phyloP scores from a whole-genome alignment of 2,329 filamentous ascomycete species.

The Aspergillus hortae region DNA sequence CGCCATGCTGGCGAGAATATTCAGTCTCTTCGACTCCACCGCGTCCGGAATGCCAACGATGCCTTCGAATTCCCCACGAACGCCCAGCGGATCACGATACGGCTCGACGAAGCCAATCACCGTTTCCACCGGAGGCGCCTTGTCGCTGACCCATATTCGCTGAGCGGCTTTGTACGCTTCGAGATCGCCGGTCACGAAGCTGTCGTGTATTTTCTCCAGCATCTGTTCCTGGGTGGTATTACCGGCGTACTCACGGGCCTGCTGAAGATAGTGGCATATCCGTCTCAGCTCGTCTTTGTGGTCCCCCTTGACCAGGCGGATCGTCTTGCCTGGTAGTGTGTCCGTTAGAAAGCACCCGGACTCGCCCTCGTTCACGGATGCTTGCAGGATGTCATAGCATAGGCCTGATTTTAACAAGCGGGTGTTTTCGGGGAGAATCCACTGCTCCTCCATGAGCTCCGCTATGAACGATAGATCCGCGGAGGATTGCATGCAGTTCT shows the following conservation, averaged over 20 bases:
- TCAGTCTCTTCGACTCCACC: slow-evolving; percentile 19
- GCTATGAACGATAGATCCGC: slow-evolving; percentile 41
- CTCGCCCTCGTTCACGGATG: slow-evolving; percentile 5
- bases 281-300: slow-evolving; percentile 10
- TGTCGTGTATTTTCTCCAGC: slow-evolving; percentile 5
- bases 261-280: neutral
- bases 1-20: slow-evolving; percentile 7
- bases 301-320: slow-evolving; percentile 8
- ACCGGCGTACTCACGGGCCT: slow-evolving; percentile 2
- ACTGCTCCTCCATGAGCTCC: slow-evolving; percentile 46
- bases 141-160: slow-evolving; percentile 53
- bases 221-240: slow-evolving; percentile 4
- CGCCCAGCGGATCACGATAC: slow-evolving; percentile 53
- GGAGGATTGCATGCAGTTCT: slow-evolving; percentile 36
- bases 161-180: slow-evolving; percentile 50
- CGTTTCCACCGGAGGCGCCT: slow-evolving; percentile 49
- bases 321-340: neutral
- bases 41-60: slow-evolving; percentile 34
- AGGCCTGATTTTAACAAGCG: slow-evolving; percentile 44
- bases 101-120: slow-evolving; percentile 56
- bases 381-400: slow-evolving; percentile 42
- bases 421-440: slow-evolving; percentile 46
- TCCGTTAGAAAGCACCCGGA: neutral
- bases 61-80: slow-evolving; percentile 53
- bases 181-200: slow-evolving; percentile 49